Evolutionary conservation across 345 rosid species (phyloP).

Genomic region (Bruguiera parviflora): DNA sequence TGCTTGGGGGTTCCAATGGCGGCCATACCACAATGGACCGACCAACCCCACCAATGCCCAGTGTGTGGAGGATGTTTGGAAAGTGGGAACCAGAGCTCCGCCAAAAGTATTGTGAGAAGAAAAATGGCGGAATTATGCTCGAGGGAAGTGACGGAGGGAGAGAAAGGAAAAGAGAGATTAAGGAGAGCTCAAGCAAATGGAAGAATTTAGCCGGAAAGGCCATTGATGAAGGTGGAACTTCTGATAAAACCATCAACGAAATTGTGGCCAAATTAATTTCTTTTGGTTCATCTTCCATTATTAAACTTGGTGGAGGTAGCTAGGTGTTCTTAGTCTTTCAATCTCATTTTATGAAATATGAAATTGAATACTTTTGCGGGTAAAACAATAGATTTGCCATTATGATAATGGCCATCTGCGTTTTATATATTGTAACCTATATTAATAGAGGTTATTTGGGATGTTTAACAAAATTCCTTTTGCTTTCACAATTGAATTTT

Average conservation of each 20-base stretch:
- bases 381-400: no score
- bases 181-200: constrained; percentile 33
- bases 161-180: constrained; percentile 26
- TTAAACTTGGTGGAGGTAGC: no score
- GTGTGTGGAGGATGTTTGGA: constrained; percentile 42
- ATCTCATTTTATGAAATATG: no score
- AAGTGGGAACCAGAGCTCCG: constrained; percentile 25
- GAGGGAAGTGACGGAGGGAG: constrained; percentile 31
- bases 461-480: no score
- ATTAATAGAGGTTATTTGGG: no score
- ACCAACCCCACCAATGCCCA: constrained; percentile 41
- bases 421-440: no score
- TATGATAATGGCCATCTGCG: no score
- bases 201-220: constrained; percentile 30
- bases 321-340: no score
- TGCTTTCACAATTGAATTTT: no score
- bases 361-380: no score
- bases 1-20: constrained; percentile 48
- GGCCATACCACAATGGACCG: constrained; percentile 46
- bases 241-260: constrained; percentile 35
- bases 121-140: constrained; percentile 20
- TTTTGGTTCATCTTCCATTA: no score
- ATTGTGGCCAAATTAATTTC: constrained; percentile 10
- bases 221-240: constrained; percentile 28
- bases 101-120: constrained; percentile 22